Evolutionary conservation across 345 rosid genomes (phyloP).

Genomic region (Kernera saxatilis): DNA sequence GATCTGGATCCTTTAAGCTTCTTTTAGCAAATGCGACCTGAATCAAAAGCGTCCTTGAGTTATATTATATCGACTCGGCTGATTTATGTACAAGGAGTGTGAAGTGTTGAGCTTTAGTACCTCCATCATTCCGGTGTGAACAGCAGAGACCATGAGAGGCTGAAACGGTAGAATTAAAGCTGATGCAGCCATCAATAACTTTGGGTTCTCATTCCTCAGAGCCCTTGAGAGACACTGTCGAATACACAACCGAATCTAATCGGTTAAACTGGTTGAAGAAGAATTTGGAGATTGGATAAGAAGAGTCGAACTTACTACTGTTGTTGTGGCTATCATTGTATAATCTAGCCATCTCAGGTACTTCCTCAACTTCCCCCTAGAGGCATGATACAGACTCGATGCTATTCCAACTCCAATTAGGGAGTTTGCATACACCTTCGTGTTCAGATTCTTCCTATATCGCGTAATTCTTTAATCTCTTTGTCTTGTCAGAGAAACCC

Average conservation of each 20-base stretch:
- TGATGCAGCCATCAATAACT: conserved; percentile 92
- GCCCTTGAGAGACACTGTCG: conserved; percentile 87
- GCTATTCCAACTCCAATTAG: conserved; percentile 90
- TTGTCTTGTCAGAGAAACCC: not conserved
- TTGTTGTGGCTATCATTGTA: conserved; percentile 87
- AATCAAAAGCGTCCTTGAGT: not conserved
- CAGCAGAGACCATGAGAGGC: conserved; percentile 89
- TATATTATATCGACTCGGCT: not conserved
- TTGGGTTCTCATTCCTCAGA: conserved; percentile 80
- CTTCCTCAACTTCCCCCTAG: conserved; percentile 72
- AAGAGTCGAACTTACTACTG: conserved; percentile 48
- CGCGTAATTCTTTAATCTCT: not conserved
- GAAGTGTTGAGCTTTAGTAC: conserved; percentile 28
- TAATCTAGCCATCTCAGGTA: conserved; percentile 89
- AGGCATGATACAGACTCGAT: conserved; percentile 81
- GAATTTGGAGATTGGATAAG: not conserved
- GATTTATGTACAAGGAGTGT: not conserved
- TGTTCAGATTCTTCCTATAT: conserved; percentile 65
- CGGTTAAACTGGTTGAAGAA: not conserved
- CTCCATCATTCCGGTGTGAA: conserved; percentile 98
- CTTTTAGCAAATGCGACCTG: conserved; percentile 86
- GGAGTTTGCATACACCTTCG: conserved; percentile 83
- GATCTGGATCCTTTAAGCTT: conserved; percentile 70
- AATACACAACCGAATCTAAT: not conserved
- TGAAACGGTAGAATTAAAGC: conserved; percentile 77